Base-by-base conservation (phyloP, 73 alveolate genomes). In the Paramecium bursaria region DNA sequence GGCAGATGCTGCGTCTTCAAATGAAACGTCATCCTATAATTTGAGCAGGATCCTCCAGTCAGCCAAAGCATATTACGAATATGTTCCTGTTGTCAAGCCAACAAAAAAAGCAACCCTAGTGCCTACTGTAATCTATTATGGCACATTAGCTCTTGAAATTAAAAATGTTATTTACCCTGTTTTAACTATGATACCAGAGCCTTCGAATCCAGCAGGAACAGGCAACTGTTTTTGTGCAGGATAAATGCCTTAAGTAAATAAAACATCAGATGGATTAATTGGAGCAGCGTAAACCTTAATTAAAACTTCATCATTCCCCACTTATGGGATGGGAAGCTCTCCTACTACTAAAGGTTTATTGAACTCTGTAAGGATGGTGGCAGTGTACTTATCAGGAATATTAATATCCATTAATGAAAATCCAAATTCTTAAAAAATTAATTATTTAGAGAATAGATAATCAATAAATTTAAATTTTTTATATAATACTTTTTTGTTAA, bases 191-290 rank as follows among this genome's bases (percentile, higher is more conserved):
- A 92, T 88, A 11, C 98, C 98, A 22, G 92, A 53, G 13, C 95
- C 98, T 77, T 93, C 98, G 61, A 87, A 85, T 1, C 98, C 98
- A 23, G 94, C 92, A n/a, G 75, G 79, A 9, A 75, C 26, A 0
- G 98, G 98, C 79, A 61, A 87, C 2, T 53, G 75, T 22, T 55
- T 60, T 27, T 39, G 44, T 10, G 85, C 86, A 1, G 23, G 57
- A 86, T 90, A 90, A 14, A 51, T 21, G 21, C 95, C 97, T 23
- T 73, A 29, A 4, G 86, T 35, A 44, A 27, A 33, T 50, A 73
- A 75, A 46, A 86, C 30, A 75, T 92, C 97, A 46, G 90, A 52
- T 13, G 96, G 96, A 73, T 92, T 92, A 76, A 92, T 87, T 3
- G 94, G 92, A 27, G 89, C 92, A 25, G 91, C 75, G 75, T 92